These are phyloP conservation scores for Blastomyces gilchristii DNA, from an alignment of 2,329 filamentous ascomycete genomes.

Conservation along the genomic window DNA sequence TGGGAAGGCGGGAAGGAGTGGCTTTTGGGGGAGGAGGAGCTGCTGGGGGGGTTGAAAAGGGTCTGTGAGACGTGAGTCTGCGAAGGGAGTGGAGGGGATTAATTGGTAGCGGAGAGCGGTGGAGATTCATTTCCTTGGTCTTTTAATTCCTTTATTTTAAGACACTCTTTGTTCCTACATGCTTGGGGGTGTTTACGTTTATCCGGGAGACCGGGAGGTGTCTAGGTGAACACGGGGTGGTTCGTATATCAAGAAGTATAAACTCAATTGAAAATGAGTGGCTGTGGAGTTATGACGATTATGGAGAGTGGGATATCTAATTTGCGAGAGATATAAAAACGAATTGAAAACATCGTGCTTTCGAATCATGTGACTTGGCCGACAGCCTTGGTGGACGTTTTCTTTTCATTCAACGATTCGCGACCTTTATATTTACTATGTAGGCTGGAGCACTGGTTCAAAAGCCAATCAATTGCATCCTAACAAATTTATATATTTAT, in stretches of 20 bases:
- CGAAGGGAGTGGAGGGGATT: background rate
- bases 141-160: background rate
- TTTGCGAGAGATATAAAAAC: background rate
- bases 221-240: background rate
- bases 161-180: background rate
- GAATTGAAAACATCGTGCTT: background rate
- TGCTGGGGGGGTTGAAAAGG: background rate
- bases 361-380: background rate
- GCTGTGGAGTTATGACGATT: background rate
- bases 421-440: too few species aligned
- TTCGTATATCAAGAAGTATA: background rate
- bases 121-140: background rate
- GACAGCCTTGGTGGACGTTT: too few species aligned
- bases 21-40: background rate
- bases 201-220: background rate
- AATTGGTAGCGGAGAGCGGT: background rate
- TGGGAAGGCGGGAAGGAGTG: conserved; percentile 14
- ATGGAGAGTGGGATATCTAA: background rate
- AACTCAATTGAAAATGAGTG: background rate
- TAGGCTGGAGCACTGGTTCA: background rate
- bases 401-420: too few species aligned
- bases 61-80: background rate
- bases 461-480: background rate
- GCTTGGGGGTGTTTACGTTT: background rate
- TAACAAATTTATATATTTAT: background rate